These are phyloP conservation scores for Sesbania bispinosa DNA, from an alignment of 306 rosid species.

Conservation along the genomic window DNA sequence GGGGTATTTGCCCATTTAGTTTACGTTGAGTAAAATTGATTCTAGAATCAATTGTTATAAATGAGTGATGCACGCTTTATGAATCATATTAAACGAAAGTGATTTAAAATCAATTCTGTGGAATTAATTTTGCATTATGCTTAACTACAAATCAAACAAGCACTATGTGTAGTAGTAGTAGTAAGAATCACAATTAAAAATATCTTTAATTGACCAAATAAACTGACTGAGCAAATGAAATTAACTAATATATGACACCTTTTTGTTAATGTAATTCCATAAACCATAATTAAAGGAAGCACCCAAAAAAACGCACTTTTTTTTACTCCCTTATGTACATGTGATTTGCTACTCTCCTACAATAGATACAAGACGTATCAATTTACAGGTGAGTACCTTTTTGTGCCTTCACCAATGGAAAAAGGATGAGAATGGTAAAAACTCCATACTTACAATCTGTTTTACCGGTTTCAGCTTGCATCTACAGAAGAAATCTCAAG, in stretches of 20 bases:
- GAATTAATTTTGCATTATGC: no score
- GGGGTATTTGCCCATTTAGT: no score
- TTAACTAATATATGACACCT: slow-evolving; percentile 12
- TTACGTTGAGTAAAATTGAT: no score
- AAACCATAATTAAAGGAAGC: slow-evolving; percentile 23
- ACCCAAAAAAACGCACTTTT: slow-evolving; percentile 4
- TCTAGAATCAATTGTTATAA: no score
- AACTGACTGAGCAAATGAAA: slow-evolving; percentile 15
- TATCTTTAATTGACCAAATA: slow-evolving; percentile 12
- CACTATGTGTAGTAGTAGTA: neutral
- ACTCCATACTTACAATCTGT: slow-evolving; percentile 34
- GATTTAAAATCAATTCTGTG: no score
- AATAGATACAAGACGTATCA: slow-evolving; percentile 33
- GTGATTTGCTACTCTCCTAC: slow-evolving; percentile 31
- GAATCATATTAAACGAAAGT: no score
- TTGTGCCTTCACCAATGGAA: slow-evolving; percentile 21
- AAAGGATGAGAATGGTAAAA: slow-evolving; percentile 16
- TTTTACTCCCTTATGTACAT: slow-evolving; percentile 55
- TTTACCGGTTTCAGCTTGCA: slow-evolving; percentile 40
- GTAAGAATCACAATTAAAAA: neutral
- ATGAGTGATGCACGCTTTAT: no score
- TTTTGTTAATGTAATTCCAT: slow-evolving; percentile 27
- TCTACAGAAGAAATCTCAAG: slow-evolving; percentile 72
- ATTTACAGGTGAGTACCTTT: slow-evolving; percentile 27
- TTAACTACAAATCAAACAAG: no score